Evolutionary conservation across 1,284 basidiomycete genomes (phyloP), one percentile per base, ranked within the genome.

Genomic region (Spongiforma sp.): DNA sequence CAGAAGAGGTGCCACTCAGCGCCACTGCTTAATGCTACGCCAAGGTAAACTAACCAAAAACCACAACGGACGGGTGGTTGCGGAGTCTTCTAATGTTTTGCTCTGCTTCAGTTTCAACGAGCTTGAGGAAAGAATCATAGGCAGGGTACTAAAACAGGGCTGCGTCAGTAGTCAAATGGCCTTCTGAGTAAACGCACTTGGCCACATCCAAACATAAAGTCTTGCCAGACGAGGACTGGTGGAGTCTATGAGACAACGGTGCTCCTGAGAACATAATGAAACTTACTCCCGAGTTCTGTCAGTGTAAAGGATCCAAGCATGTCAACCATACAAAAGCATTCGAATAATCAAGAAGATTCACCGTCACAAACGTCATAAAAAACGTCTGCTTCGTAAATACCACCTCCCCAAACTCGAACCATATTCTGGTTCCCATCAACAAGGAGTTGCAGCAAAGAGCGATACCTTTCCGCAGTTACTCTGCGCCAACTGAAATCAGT

Each of bases 131-230:
- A 6, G 86, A 83, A 62, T 91, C 85, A 67, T 94, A 87, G 6
- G 90, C 93, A 0, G 93, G 93, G 72, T 95, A 95, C 84, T 88
- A 62, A 50, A 57, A 59, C 46, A 62, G 17, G 28, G 41, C 43
- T 37, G 52, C 30, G 37, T 63, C 33, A 63, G 39, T 39, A 56
- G 43, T 60, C 56, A 54, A 37, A 33, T 12, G 17, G 68, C 73
- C 53, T 54, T 41, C 14, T 17, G 39, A 64, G 46, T 19, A 24
- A 59, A 56, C 71, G 37, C 67, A 89, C 88, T 76, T 90, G 84
- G 39, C 93, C 94, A 73, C 93, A 95, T 19, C 88, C 93, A 74
- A 95, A 95, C 86, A 91, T 89, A 75, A 95, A 94, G 76, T 95
- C 93, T 78, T 94, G 93, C 93, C 93, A 95, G 28, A 94, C 91